Evolutionary conservation across 805 yeast species (phyloP), one percentile per base, ranked within the genome.

Genomic region (Metschnikowia dekortorum): DNA sequence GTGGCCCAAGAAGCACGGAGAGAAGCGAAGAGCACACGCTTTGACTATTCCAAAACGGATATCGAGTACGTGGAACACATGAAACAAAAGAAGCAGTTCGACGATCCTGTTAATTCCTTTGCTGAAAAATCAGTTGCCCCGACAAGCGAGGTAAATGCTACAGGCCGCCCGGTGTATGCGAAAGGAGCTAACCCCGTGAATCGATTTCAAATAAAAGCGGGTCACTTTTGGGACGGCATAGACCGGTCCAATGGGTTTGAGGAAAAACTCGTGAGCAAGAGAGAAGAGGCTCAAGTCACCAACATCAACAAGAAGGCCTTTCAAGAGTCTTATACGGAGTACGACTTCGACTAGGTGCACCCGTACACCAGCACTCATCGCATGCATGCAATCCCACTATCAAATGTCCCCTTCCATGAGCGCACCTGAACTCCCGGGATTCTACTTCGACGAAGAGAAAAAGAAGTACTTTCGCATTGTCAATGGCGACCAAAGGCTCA

Each of bases 241-340:
- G 91, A 89, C 66, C 70, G 98, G 52, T 83, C 95, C 0, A 91
- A 85, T 62, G 97, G 96, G 3, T 91, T 87, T 66, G 98, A 91
- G 62, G 71, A 69, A 44, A 71, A 76, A 48, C 78, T 87, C 74
- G 74, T 87, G 55, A 73, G 64, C 33, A 64, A 64, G 47, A 52
- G 68, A 28, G 67, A 60, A 32, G 70, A 69, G 14, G 29, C 11
- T 9, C 42, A 53, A 31, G 56, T 57, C 44, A 40, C 42, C n/a
- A 53, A 56, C 35, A 30, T 54, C 33, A 49, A 52, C 14, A 39
- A 48, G 30, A 44, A 45, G 16, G 59, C 52, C 2, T 36, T 53
- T 18, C 38, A 47, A 31, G 61, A 57, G 37, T 52, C 58, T 7
- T 57, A 57, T 53, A 52, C 59, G 4, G 61, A 57, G 28, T 57